These are phyloP conservation scores for Lenwebbia sp. DNA, from an alignment of 345 rosid species.

Conservation along the genomic window DNA sequence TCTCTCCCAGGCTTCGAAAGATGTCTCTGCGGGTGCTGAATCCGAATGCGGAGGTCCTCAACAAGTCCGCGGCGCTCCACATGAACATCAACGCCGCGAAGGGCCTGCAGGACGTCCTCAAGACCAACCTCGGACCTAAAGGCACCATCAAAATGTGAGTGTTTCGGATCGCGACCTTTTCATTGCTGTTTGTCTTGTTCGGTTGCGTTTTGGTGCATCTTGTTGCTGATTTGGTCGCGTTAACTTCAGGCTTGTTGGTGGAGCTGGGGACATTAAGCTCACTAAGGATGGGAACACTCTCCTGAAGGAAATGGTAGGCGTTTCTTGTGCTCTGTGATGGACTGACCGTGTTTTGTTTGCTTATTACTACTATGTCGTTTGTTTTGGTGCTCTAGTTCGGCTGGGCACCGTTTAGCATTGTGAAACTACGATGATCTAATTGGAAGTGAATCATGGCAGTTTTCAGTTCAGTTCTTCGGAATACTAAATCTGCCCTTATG, in stretches of 20 bases:
- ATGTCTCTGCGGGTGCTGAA: conserved; percentile 89
- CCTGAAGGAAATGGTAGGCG: conserved; percentile 80
- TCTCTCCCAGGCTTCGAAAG: conserved; percentile 4
- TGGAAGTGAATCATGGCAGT: not conserved
- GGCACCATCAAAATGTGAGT: conserved; percentile 95
- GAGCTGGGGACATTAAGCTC: conserved; percentile 94
- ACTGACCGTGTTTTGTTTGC: not conserved
- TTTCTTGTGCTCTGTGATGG: not conserved
- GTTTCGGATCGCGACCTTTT: not conserved
- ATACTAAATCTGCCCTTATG: not conserved
- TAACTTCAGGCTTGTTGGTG: conserved; percentile 82
- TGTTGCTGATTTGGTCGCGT: not conserved
- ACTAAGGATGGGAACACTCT: conserved; percentile 98
- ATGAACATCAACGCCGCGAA: conserved; percentile 98
- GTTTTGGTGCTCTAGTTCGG: not conserved
- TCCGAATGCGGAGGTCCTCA: conserved; percentile 95
- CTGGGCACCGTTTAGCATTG: not conserved
- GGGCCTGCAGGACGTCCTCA: conserved; percentile 92
- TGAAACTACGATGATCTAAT: accelerated
- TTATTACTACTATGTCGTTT: not conserved
- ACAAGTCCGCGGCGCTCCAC: conserved; percentile 97
- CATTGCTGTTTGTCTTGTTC: not conserved
- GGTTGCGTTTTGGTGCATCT: not conserved
- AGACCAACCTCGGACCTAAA: conserved; percentile 89
- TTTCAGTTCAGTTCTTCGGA: not conserved